Percentiles rank a stretch among this genome's conserved stretches.
Evolutionary conservation across 306 rosid species (phyloP).

Genomic region (Hippophae tibetana): DNA sequence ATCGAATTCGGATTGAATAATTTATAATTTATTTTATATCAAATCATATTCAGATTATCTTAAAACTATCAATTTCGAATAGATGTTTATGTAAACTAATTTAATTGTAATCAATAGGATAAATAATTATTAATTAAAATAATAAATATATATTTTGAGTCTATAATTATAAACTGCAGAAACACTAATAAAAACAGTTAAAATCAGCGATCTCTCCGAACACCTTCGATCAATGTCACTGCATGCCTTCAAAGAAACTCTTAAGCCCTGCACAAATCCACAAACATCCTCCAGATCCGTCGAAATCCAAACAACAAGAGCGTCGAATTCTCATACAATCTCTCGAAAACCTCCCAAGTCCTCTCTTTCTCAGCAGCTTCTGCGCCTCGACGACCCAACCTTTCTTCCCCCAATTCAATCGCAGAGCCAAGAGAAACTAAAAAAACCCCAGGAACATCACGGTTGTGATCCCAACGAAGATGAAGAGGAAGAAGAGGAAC

Average conservation of each 20-base stretch:
- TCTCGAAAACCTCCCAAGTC: constrained; percentile 72
- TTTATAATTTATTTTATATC: no score
- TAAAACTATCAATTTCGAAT: no score
- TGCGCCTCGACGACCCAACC: constrained; percentile 47
- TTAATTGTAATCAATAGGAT: no score
- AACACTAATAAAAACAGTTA: no score
- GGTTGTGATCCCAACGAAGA: constrained; percentile 15
- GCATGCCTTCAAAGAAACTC: constrained; percentile 48
- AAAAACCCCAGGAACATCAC: constrained; percentile 1
- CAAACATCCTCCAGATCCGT: constrained; percentile 18
- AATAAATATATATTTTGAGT: no score
- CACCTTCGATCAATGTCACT: constrained; percentile 44
- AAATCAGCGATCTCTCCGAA: no score
- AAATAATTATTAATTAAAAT: no score
- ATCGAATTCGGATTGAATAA: no score
- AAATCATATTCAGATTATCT: no score
- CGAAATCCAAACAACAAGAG: constrained; percentile 19
- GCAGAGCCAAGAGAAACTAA: constrained; percentile 11
- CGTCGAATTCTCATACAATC: constrained; percentile 29
- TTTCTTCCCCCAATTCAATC: constrained; percentile 20
- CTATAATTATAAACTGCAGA: no score
- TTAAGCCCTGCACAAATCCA: constrained; percentile 46
- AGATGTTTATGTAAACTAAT: no score
- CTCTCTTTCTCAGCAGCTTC: constrained; percentile 60
- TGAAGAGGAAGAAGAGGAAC: constrained; percentile 13